Evolutionary conservation across 192 early-diverging fungal genomes (phyloP).

Genomic region (Pilobolus umbonatus): DNA sequence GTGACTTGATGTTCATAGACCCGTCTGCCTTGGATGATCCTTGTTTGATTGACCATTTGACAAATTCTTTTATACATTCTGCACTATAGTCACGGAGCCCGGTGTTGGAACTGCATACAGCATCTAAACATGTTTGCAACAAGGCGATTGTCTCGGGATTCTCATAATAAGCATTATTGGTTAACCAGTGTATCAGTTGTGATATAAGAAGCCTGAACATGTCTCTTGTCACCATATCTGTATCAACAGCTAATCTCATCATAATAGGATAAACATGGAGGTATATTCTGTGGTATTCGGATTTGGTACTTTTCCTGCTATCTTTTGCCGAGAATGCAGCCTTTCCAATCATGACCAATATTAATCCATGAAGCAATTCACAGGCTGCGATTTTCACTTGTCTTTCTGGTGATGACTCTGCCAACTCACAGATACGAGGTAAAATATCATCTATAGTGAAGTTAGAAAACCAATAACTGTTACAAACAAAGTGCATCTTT

Average conservation of each 20-base stretch:
- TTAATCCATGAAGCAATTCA: conserved; percentile 66
- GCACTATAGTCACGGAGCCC: conserved; percentile 68
- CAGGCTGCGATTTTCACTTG: conserved; percentile 72
- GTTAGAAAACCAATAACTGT: no score
- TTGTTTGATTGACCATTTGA: conserved; percentile 74
- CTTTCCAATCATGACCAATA: conserved; percentile 73
- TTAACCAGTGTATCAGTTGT: conserved; percentile 80
- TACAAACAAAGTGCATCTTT: conserved; percentile 10
- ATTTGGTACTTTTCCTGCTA: conserved; percentile 38
- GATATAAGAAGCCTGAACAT: conserved; percentile 58
- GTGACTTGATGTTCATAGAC: conserved; percentile 65
- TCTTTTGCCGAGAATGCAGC: conserved; percentile 51
- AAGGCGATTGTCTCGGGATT: conserved; percentile 73
- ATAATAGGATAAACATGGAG: conserved; percentile 62
- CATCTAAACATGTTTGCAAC: conserved; percentile 64
- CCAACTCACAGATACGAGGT: conserved; percentile 70
- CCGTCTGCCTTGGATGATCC: conserved; percentile 31
- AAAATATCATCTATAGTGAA: conserved; percentile 61
- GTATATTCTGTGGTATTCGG: conserved; percentile 61
- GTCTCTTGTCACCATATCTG: conserved; percentile 64
- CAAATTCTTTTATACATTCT: conserved; percentile 69
- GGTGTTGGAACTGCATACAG: conserved; percentile 44
- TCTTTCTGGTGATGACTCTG: conserved; percentile 66
- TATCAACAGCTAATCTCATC: conserved; percentile 65
- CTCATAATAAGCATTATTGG: conserved; percentile 68